phyloP scores from a whole-genome alignment of 139 green algal genomes.

The Coelastrella sp. region DNA sequence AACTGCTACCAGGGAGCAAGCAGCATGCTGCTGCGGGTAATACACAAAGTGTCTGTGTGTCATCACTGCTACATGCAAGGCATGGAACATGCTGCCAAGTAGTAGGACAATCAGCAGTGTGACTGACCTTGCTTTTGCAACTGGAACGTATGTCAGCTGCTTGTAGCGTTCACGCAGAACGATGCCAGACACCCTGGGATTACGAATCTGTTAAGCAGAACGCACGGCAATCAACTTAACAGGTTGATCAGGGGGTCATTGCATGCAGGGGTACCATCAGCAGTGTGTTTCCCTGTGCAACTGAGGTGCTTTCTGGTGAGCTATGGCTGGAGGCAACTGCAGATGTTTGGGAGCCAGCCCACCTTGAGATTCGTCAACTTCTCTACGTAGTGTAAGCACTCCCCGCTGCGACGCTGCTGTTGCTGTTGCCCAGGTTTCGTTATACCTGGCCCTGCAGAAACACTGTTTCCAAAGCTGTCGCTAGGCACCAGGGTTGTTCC shows the following conservation, averaged over 20 bases:
- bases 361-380: constrained; percentile 40
- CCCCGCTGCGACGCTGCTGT: not conserved
- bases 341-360: not conserved
- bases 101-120: too few relatives aligned
- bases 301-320: not conserved
- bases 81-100: too few relatives aligned
- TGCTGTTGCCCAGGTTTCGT: too few relatives aligned
- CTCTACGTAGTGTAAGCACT: constrained; percentile 40
- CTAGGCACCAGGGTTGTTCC: not conserved
- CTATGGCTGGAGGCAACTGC: not conserved
- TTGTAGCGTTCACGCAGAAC: constrained; percentile 30
- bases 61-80: too few relatives aligned
- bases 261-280: not conserved
- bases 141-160: constrained; percentile 10
- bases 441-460: not conserved
- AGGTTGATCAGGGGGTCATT: not conserved
- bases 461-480: not conserved
- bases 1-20: too few relatives aligned
- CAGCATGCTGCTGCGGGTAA: too few relatives aligned
- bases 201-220: constrained; percentile 37
- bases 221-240: not conserved
- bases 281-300: not conserved
- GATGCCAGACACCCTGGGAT: constrained; percentile 37
- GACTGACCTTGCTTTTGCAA: constrained; percentile 25
- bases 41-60: too few relatives aligned